phyloP scores from a whole-genome alignment of 208 protist species.

The Wallacemonas sp. region DNA sequence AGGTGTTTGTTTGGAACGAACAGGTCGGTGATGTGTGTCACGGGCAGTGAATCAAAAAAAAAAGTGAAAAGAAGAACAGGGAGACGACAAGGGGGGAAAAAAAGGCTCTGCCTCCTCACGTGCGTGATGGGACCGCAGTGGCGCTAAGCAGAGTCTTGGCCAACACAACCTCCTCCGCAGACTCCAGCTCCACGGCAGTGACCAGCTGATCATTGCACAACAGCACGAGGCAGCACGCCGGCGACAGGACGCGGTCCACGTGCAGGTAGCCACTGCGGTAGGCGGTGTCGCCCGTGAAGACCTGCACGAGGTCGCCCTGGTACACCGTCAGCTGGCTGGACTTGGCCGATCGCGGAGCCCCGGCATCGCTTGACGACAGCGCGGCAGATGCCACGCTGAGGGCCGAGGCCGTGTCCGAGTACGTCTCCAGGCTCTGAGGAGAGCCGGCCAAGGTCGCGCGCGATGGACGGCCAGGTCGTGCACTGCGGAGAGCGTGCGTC shows the following conservation, averaged over 20 bases:
- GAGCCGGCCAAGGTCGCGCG: too few relatives aligned
- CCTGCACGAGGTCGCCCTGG: constrained; percentile 37
- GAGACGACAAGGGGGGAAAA: neutral
- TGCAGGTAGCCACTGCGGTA: constrained; percentile 62
- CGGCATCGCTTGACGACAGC: neutral
- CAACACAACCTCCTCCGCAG: constrained; percentile 34
- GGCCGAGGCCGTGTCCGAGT: neutral
- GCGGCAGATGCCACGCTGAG: neutral
- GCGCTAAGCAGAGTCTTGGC: constrained; percentile 27
- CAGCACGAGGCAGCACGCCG: constrained; percentile 58
- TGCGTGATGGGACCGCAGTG: too few relatives aligned
- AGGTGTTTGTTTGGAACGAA: too few relatives aligned
- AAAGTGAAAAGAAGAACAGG: neutral
- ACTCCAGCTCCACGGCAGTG: constrained; percentile 61
- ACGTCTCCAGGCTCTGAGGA: neutral
- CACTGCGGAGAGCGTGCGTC: neutral
- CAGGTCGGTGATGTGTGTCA: too few relatives aligned
- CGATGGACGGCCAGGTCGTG: too few relatives aligned
- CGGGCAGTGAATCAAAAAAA: neutral
- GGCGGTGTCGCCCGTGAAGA: constrained; percentile 42
- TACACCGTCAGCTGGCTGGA: constrained; percentile 13
- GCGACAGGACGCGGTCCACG: constrained; percentile 34
- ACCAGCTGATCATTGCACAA: constrained; percentile 46
- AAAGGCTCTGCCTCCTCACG: too few relatives aligned
- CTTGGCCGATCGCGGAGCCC: neutral